These are phyloP conservation scores for Botrytis tulipae DNA, from an alignment of 2,329 filamentous ascomycete species.

Conservation along the genomic window DNA sequence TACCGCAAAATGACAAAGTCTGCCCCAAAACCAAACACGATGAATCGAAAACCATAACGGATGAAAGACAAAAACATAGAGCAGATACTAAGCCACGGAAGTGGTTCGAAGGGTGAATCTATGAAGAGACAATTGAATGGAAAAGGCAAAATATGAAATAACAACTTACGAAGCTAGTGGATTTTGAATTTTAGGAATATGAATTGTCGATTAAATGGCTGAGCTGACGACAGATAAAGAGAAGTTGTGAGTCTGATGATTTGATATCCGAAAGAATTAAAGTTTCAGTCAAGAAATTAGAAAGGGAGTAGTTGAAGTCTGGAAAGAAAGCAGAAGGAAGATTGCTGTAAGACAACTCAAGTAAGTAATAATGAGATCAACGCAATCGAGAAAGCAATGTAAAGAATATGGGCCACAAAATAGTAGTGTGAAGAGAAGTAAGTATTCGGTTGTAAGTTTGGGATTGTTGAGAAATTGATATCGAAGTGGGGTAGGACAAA, in stretches of 20 bases:
- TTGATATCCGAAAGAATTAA: neutral
- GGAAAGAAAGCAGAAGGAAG: neutral
- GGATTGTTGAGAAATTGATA: neutral
- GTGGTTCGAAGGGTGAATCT: neutral
- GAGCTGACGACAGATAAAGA: neutral
- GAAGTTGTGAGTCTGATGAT: neutral
- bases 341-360: neutral
- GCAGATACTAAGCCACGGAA: neutral
- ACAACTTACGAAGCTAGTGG: neutral
- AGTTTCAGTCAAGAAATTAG: neutral
- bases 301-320: neutral
- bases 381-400: neutral
- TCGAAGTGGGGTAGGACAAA: neutral
- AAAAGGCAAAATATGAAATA: neutral
- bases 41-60: neutral
- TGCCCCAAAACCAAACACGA: neutral
- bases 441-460: neutral
- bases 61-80: neutral
- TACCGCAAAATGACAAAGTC: neutral
- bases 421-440: neutral
- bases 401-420: neutral
- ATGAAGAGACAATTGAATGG: neutral
- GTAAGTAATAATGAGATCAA: neutral
- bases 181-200: neutral
- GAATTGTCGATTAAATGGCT: neutral